These are phyloP conservation scores for Geotrichum reessii DNA, from an alignment of 1,139 yeast species.

Conservation along the genomic window DNA sequence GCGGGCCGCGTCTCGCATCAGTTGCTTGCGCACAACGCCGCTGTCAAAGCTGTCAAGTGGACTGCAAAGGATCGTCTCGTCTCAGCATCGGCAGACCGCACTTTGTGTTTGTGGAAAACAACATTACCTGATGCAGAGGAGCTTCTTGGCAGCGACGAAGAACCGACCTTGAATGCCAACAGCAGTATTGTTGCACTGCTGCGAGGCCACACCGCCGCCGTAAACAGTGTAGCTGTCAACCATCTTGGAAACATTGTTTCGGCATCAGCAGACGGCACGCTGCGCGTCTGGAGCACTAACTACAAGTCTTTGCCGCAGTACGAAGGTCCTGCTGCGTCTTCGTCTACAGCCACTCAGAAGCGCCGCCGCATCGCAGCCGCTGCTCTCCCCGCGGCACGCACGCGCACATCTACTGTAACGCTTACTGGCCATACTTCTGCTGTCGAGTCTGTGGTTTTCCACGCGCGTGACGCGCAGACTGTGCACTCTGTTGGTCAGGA, in stretches of 20 bases:
- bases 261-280: constrained; percentile 74
- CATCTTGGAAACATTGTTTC: constrained; percentile 59
- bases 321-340: constrained; percentile 45
- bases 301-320: constrained; percentile 77
- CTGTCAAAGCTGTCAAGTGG: constrained; percentile 79
- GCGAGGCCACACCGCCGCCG: constrained; percentile 86
- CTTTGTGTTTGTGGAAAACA: constrained; percentile 81
- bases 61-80: constrained; percentile 55
- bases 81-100: constrained; percentile 85
- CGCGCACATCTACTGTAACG: constrained; percentile 73
- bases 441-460: constrained; percentile 79
- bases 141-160: constrained; percentile 40
- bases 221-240: constrained; percentile 63
- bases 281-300: constrained; percentile 85
- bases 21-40: constrained; percentile 79
- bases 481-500: constrained; percentile 94
- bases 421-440: constrained; percentile 68
- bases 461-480: constrained; percentile 61
- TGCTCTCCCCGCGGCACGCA: constrained; percentile 53
- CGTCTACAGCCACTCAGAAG: constrained; percentile 71
- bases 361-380: constrained; percentile 77
- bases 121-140: constrained; percentile 41
- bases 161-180: constrained; percentile 32
- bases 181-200: constrained; percentile 61
- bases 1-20: constrained; percentile 81